Evolutionary conservation across 192 early-diverging fungal genomes (phyloP).

Genomic region (Coemansia sp.): DNA sequence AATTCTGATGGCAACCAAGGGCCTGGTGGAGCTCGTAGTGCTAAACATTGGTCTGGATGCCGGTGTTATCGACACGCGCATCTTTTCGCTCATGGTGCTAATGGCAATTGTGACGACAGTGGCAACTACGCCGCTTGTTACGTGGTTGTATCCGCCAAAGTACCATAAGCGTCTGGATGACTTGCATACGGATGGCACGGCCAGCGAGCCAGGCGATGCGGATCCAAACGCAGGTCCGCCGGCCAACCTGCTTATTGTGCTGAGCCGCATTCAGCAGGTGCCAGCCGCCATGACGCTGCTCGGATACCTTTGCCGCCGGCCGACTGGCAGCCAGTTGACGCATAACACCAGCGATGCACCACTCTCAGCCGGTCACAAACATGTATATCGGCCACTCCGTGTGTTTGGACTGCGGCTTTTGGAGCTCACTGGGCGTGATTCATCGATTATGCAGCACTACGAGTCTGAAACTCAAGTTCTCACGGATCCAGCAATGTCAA

Average conservation of each 20-base stretch:
- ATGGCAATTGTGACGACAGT: constrained; percentile 88
- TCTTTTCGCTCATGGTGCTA: constrained; percentile 75
- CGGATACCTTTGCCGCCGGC: constrained; percentile 55
- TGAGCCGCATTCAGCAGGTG: constrained; percentile 65
- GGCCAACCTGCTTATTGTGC: constrained; percentile 56
- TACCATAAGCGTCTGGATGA: constrained; percentile 57
- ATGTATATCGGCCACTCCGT: constrained; percentile 24
- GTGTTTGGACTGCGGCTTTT: constrained; percentile 76
- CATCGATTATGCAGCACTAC: constrained; percentile 74
- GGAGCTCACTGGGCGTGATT: constrained; percentile 76
- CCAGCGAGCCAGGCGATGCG: constrained; percentile 6
- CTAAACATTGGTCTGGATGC: constrained; percentile 89
- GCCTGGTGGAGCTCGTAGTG: constrained; percentile 93
- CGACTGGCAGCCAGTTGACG: neutral
- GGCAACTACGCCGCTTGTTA: constrained; percentile 78
- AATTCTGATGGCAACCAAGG: constrained; percentile 94
- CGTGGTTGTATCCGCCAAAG: constrained; percentile 69
- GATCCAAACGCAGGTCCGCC: constrained; percentile 31
- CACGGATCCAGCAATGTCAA: constrained; percentile 74
- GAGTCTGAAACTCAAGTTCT: constrained; percentile 63
- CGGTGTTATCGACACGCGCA: constrained; percentile 70
- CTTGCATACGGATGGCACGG: constrained; percentile 6
- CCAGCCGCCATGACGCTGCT: constrained; percentile 71
- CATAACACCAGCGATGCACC: constrained; percentile 5
- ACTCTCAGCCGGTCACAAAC: constrained; percentile 1